Percentiles rank a stretch among this genome's conserved stretches.
phyloP scores from a whole-genome alignment of 2,329 filamentous ascomycete species.

The Cladosporium sp. region DNA sequence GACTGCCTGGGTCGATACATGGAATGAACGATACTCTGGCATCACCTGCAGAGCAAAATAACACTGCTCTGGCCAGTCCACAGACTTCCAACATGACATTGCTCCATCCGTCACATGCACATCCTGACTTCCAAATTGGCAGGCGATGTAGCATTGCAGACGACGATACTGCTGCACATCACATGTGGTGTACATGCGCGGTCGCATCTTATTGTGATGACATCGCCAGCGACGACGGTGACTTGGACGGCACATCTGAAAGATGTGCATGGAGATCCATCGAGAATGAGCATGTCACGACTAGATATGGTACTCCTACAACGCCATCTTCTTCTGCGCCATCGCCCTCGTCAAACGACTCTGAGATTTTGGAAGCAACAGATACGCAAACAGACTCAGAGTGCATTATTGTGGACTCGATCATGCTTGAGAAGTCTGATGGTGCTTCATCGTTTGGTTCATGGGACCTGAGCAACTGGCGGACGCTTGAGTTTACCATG shows the following conservation, averaged over 20 bases:
- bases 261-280: not conserved
- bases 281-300: not conserved
- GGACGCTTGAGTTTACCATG: not conserved
- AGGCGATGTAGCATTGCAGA: not conserved
- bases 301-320: not conserved
- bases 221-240: not conserved
- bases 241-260: not conserved
- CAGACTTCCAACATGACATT: not conserved
- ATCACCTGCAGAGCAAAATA: not conserved
- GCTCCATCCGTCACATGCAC: not conserved
- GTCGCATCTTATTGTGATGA: too few species aligned
- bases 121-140: not conserved
- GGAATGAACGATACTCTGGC: not conserved
- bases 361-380: not conserved
- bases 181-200: too few species aligned
- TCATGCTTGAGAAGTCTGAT: not conserved
- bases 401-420: not conserved
- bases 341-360: not conserved
- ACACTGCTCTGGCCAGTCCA: not conserved
- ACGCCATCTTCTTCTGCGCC: not conserved
- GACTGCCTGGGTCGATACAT: too few species aligned
- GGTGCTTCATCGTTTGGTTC: not conserved
- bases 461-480: not conserved
- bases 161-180: too few species aligned
- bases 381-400: not conserved